Percentiles rank a stretch among this genome's conserved stretches.
phyloP scores from a whole-genome alignment of 495 filamentous ascomycete genomes.

The Podospora comata region DNA sequence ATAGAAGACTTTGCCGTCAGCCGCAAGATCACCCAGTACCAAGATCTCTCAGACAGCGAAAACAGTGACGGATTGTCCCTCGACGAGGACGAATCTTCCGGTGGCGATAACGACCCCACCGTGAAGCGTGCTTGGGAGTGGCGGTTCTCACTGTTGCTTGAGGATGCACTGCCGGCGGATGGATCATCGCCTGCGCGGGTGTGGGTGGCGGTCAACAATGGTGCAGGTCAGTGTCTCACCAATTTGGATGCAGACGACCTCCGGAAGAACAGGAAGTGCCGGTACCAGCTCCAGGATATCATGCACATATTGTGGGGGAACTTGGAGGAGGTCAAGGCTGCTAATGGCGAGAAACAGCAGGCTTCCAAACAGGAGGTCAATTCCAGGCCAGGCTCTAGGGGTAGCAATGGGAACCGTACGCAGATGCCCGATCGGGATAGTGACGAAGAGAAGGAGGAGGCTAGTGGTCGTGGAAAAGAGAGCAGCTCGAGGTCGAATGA shows the following conservation, averaged over 20 bases:
- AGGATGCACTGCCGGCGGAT: slow-evolving; percentile 48
- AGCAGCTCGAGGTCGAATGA: background rate
- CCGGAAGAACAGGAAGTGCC: slow-evolving; percentile 40
- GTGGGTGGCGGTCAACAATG: slow-evolving; percentile 64
- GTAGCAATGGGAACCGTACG: background rate
- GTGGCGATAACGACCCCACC: slow-evolving; percentile 9
- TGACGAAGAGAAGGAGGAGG: slow-evolving; percentile 19
- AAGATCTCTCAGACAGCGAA: slow-evolving; percentile 40
- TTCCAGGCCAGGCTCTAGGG: background rate
- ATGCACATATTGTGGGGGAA: slow-evolving; percentile 84
- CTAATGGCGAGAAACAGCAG: slow-evolving; percentile 3
- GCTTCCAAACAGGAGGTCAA: slow-evolving; percentile 5
- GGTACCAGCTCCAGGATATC: slow-evolving; percentile 60
- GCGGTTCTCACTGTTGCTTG: slow-evolving; percentile 71
- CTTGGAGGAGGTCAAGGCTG: slow-evolving; percentile 64
- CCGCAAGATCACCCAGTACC: slow-evolving; percentile 42
- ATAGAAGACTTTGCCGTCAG: slow-evolving; percentile 71
- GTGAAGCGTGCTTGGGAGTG: slow-evolving; percentile 61
- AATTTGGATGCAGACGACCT: slow-evolving; percentile 67
- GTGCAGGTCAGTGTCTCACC: slow-evolving; percentile 63
- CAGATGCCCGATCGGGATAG: slow-evolving; percentile 19
- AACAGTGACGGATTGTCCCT: slow-evolving; percentile 9
- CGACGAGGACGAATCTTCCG: slow-evolving; percentile 13
- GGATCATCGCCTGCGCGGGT: slow-evolving; percentile 41
- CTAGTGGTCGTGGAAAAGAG: background rate